Evolutionary conservation across 768 basidiomycete genomes (phyloP).

Genomic region (Lactarius deliciosus): DNA sequence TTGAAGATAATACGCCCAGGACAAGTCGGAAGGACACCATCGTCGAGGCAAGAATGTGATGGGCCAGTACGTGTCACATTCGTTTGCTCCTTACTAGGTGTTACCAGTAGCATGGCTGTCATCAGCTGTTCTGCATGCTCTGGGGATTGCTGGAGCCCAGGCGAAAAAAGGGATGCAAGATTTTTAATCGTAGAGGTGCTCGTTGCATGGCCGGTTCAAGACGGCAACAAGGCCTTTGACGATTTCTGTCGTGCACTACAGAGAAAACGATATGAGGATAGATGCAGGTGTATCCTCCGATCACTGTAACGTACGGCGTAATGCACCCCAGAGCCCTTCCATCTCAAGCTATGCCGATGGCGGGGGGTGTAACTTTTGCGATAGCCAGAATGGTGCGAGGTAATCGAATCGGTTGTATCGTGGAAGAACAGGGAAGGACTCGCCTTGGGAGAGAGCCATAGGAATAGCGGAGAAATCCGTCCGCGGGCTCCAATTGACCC

Average conservation of each 20-base stretch:
- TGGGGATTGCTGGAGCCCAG: conserved; percentile 51
- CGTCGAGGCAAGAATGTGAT: no score
- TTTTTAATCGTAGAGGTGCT: conserved; percentile 44
- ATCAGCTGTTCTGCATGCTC: conserved; percentile 62
- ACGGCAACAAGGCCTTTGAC: conserved; percentile 51
- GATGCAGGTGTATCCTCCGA: no score
- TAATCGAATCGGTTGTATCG: no score
- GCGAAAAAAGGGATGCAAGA: conserved; percentile 62
- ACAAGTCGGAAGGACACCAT: no score
- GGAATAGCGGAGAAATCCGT: no score
- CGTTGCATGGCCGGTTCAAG: conserved; percentile 35
- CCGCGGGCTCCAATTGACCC: conserved; percentile 41
- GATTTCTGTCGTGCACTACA: no score
- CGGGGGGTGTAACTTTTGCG: no score
- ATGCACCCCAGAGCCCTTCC: conserved; percentile 2
- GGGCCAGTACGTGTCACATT: conserved; percentile 24
- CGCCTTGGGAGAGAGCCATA: conserved; percentile 34
- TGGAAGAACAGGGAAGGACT: no score
- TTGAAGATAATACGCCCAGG: no score
- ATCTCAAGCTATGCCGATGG: no score
- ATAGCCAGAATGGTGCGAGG: background rate
- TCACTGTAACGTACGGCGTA: no score
- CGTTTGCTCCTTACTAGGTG: conserved; percentile 59
- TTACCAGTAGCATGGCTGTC: conserved; percentile 65
- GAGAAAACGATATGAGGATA: no score